Conservation (phyloP, 208 protist species). For the Acanthamoeba divionensis region DNA sequence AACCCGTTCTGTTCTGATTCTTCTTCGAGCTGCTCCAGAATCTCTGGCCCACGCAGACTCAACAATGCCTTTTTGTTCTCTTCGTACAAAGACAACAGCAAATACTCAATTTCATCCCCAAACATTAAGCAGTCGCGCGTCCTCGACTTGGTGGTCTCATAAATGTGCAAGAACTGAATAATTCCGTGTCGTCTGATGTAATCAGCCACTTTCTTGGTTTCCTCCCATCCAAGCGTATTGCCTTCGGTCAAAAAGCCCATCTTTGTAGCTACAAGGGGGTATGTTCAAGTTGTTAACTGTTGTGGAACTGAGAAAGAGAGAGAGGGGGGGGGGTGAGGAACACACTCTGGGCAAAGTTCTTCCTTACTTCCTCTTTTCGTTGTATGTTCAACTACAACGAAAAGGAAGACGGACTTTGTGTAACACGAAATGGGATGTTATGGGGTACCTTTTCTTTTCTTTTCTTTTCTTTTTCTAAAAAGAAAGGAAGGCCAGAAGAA, state of each 20-base stretch:
- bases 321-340: too few relatives aligned
- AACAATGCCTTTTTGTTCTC: conserved; percentile 19
- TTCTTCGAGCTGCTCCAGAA: conserved; percentile 53
- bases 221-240: conserved; percentile 59
- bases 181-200: conserved; percentile 91
- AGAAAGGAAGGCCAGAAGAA: too few relatives aligned
- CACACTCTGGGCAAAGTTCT: too few relatives aligned
- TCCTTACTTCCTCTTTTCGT: too few relatives aligned
- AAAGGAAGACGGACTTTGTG: too few relatives aligned
- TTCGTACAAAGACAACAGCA: conserved; percentile 75
- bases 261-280: too few relatives aligned
- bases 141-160: conserved; percentile 78
- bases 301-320: too few relatives aligned
- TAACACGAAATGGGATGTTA: too few relatives aligned
- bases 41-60: conserved; percentile 50
- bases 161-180: conserved; percentile 90
- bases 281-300: too few relatives aligned
- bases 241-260: conserved; percentile 71
- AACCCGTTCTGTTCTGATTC: neutral
- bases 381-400: too few relatives aligned
- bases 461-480: too few relatives aligned
- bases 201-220: conserved; percentile 33
- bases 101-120: conserved; percentile 93
- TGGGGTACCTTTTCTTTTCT: too few relatives aligned
- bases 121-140: conserved; percentile 86